phyloP scores from a whole-genome alignment of 2,329 filamentous ascomycete genomes.

The Neofusicoccum parvum region DNA sequence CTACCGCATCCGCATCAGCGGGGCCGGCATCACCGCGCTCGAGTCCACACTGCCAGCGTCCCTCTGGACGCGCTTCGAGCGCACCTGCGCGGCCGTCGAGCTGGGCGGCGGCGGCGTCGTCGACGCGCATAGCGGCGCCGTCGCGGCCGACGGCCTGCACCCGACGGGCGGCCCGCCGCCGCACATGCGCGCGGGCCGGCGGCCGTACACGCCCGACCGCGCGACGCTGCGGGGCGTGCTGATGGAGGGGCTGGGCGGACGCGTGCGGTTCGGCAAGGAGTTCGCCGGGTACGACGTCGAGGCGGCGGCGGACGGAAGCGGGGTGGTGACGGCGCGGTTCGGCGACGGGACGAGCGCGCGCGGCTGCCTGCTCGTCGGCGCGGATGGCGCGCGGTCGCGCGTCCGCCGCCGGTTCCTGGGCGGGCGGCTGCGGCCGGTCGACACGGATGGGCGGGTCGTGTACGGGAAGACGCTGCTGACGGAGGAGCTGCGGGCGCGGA shows the following conservation, averaged over 20 bases:
- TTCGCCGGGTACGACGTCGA: not conserved
- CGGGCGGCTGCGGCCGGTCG: conserved; percentile 28
- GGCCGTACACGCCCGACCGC: conserved; percentile 12
- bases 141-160: not conserved
- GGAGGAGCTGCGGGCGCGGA: conserved; percentile 25
- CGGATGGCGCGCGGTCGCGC: conserved; percentile 32
- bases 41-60: not conserved
- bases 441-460: conserved; percentile 42
- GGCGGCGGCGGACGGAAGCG: not conserved
- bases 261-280: not conserved
- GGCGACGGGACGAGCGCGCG: conserved; percentile 17
- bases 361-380: conserved; percentile 23
- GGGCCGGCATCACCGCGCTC: conserved; percentile 5
- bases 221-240: not conserved
- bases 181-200: too few species aligned
- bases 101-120: not conserved
- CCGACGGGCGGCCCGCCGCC: too few species aligned
- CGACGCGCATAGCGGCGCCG: not conserved
- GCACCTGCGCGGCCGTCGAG: not conserved
- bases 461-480: conserved; percentile 45
- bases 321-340: conserved; percentile 18
- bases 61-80: not conserved
- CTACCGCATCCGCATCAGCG: conserved; percentile 55
- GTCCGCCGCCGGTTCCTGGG: conserved; percentile 40
- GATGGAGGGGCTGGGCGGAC: not conserved